Evolutionary conservation across 352 stramenopile species (phyloP), one percentile per base, ranked within the genome.

Genomic region (Phytophthora melonis): DNA sequence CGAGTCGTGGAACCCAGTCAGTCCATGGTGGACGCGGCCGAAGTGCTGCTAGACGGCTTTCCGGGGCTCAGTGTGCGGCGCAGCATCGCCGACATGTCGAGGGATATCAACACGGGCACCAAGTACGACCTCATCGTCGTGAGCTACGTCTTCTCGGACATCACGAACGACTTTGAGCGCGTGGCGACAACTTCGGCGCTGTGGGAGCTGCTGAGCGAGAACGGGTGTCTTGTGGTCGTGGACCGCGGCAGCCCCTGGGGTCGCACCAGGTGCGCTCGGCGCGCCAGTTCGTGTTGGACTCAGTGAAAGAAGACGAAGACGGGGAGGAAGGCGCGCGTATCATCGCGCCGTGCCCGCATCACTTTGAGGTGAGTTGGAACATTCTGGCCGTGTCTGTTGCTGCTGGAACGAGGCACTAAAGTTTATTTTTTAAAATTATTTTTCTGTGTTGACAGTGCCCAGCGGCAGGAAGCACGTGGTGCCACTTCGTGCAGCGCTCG

Each of bases 281-380:
- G 36, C 88, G 89, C n/a, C 89, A 96, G 75, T 95, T 95, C 60
- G 81, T 96, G 19, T 66, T 96, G 34, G 89, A 96, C 66, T 89
- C 83, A 1, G 82, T 94, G n/a, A 74, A 71, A 0, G 59, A 77
- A 34, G 72, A 81, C 25, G 66, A 81, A 9, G 70, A 75, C 6
- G 55, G 59, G 19, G 65, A 67, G 21, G 72, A 88, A 60, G 62
- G 71, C 18, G 78, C 80, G 23, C 71, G 69, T 47, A 83, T 96
- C 52, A 53, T 96, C n/a, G 89, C 88, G 10, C 89, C 89, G 21
- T 96, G 89, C 65, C 81, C 87, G 25, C 89, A 96, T 59, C 75
- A 89, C 34, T 84, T 86, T 32, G 85, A 94, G 81, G 86, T 91
- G 69, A 21, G 58, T 50, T 62, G 30, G n/a, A 54, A 5, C 19